A percentile compares a stretch with the other conserved stretches of the same genome.
phyloP scores from a whole-genome alignment of 805 yeast genomes.

The Candida ascalaphidarum region DNA sequence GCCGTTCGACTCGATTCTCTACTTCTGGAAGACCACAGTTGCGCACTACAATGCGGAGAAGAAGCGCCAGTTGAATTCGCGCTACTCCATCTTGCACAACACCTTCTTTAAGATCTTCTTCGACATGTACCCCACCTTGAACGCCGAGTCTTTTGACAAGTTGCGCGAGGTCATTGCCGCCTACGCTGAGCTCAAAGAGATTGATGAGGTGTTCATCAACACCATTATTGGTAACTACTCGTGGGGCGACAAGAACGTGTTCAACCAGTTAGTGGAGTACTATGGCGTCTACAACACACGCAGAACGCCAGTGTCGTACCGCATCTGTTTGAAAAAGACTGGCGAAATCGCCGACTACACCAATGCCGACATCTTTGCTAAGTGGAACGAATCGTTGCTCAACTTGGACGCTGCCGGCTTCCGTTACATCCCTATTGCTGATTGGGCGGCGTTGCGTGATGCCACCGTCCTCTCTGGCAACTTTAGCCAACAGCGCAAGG shows the following conservation, averaged over 20 bases:
- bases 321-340: conserved; percentile 65
- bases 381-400: conserved; percentile 45
- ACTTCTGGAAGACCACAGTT: conserved; percentile 57
- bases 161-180: conserved; percentile 48
- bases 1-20: conserved; percentile 49
- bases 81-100: conserved; percentile 65
- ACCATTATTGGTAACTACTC: conserved; percentile 58
- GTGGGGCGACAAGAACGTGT: conserved; percentile 62
- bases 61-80: conserved; percentile 52
- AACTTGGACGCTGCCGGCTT: conserved; percentile 46
- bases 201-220: conserved; percentile 79
- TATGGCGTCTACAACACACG: conserved; percentile 49
- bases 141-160: conserved; percentile 46
- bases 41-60: conserved; percentile 39
- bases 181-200: conserved; percentile 47
- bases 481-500: background rate
- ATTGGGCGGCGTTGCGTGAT: conserved; percentile 77
- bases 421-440: conserved; percentile 68
- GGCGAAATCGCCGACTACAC: conserved; percentile 53
- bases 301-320: conserved; percentile 60
- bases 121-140: conserved; percentile 41
- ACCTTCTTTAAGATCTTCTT: conserved; percentile 64
- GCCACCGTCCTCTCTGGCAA: conserved; percentile 47
- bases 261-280: conserved; percentile 54
- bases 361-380: conserved; percentile 40